Evolutionary conservation across 176 grass and related monocot genomes (phyloP).

Genomic region (Musa acuminata): DNA sequence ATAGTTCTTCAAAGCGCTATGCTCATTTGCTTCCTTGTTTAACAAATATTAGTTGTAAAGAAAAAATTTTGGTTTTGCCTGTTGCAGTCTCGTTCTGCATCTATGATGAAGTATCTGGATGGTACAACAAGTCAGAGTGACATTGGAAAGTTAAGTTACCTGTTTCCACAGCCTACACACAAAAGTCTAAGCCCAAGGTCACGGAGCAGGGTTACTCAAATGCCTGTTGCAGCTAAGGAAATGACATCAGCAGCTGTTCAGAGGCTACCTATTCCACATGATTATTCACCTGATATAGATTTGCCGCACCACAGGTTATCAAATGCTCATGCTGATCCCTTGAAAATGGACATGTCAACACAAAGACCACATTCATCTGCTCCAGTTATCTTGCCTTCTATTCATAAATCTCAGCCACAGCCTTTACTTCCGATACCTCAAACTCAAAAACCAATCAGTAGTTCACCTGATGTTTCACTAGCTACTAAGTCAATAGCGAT

Average conservation of each 20-base stretch:
- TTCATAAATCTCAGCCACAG: conserved; percentile 31
- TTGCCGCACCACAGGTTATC: conserved; percentile 33
- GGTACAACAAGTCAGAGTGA: conserved; percentile 38
- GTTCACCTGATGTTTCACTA: conserved; percentile 36
- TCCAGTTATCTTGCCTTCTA: conserved; percentile 28
- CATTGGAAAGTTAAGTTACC: conserved; percentile 24
- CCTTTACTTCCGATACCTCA: conserved; percentile 28
- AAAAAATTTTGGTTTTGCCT: neutral
- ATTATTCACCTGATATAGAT: conserved; percentile 40
- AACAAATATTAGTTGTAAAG: too few relatives aligned
- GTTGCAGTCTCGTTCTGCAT: conserved; percentile 40
- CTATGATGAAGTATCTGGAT: conserved; percentile 37
- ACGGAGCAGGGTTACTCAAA: conserved; percentile 38
- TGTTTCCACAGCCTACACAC: conserved; percentile 35
- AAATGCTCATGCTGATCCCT: conserved; percentile 27
- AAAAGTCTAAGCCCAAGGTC: conserved; percentile 40
- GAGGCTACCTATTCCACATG: conserved; percentile 3
- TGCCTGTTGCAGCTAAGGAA: conserved; percentile 32
- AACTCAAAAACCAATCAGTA: conserved; percentile 44
- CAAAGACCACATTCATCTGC: conserved; percentile 23
- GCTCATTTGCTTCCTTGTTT: too few relatives aligned
- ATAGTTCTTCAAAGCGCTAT: too few relatives aligned
- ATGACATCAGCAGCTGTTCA: conserved; percentile 13
- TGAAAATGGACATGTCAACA: conserved; percentile 31
- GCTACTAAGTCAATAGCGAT: conserved; percentile 31